Base-by-base conservation (phyloP, 495 filamentous ascomycete genomes). In the Aspergillus asperescens region DNA sequence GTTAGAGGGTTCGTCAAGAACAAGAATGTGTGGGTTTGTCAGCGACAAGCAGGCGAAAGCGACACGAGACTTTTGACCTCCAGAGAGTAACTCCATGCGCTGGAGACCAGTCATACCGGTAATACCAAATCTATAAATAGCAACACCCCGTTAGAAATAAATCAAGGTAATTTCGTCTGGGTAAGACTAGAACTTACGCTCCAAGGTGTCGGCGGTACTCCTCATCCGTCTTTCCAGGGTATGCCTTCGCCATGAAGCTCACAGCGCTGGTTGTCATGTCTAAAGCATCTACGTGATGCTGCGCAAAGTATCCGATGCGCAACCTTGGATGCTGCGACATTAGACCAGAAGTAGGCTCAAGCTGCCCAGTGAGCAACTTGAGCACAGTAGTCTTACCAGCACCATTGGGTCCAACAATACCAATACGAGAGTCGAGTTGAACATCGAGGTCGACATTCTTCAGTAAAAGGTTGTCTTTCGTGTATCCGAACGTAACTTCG, bases 401-500 rank as follows among this genome's bases (percentile, higher is more conserved):
- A 68, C 93, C 92, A 77, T 99, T 99, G 56, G 94, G 94, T 13
- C 94, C 94, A 7, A 99, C 90, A 62, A 99, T 99, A 59, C 94
- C 93, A 61, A 97, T 97, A 31, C 93, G 87, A 3, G 93, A 97
- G 65, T 99, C 94, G 16, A 99, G 86, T 63, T 98, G 93, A 10
- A 99, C 93, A 68, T 96, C 90, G 9, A 99, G 78, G 59, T 99
- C 93, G 46, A 97, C 86, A 63, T 94, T 82, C 45, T 68, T 78
- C 19, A 99, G 82, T 23, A 99, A 81, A 6, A 84, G 83, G 8
- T 84, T 90, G 58, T 92, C 89, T 42, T 74, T 71, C 7, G 77
- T 81, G 73, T 99, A 99, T 28, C 91, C 91, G 65, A 99, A 99
- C 7, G 83, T 82, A 56, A 99, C 92, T 32, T 82, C 82, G 4